Evolutionary conservation across 192 early-diverging fungal species (phyloP), one percentile per base, ranked within the genome.

Genomic region (Backusella psychrophila): DNA sequence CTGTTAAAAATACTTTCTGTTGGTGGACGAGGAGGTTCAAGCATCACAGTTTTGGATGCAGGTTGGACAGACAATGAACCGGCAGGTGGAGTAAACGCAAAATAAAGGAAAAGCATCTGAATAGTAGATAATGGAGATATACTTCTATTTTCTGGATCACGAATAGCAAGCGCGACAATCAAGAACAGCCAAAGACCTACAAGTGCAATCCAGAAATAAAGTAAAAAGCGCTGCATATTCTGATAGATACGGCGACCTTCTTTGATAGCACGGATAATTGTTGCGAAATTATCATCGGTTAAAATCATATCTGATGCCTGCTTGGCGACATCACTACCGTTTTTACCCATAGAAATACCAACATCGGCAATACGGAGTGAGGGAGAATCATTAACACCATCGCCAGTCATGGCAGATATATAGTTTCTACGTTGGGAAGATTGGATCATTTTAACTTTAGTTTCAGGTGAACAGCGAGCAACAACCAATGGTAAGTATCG

Each of bases 381-480:
- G 12, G 78, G 78, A 29, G 78, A 80, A 53, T 80, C 78, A 44
- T 94, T 94, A 59, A 93, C 92, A 78, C 93, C 93, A 84, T 94
- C 93, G 80, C 97, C 97, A 21, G 96, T 97, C 95, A 96, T 96
- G 36, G 93, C 94, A 72, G 91, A 90, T 71, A 92, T 90, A 71
- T 91, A 87, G 12, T 85, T 82, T 65, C 89, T 86, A 49, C 88
- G 84, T 77, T 97, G 94, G 63, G 96, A 87, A 15, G 96, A 94
- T 76, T 90, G 86, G 73, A 99, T 95, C 86, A 99, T 97, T 81
- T 99, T 97, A 73, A 97, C 90, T 83, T 99, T 99, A 80, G 95
- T 97, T 75, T 99, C 96, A 17, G 97, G 97, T 72, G 78, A 80
- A 83, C 95, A 95, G 66, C 96, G 89, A 0, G 96, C 96, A 86